Evolutionary conservation across 73 alveolate species (phyloP), one percentile per base, ranked within the genome.

Genomic region (Paramecium sonneborni): DNA sequence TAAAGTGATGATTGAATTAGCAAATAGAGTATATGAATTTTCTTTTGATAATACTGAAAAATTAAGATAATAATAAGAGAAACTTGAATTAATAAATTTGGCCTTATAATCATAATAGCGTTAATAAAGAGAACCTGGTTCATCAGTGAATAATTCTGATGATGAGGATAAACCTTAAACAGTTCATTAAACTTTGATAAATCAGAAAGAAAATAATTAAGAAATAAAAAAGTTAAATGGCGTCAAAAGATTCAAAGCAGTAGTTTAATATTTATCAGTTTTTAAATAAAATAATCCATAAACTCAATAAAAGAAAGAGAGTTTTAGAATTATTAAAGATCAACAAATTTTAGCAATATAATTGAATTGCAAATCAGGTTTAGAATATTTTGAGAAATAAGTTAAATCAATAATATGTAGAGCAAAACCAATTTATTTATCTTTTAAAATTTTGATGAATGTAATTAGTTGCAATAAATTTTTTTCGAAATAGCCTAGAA

Each of bases 1-100:
- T 67, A 67, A 24, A 67, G 84, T 67, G 44, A 67, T 32, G 38
- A 32, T 67, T 26, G 84, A 67, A 67, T 67, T 67, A 26, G 84
- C 84, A 21, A 67, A 67, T 67, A 21, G 84, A 24, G 43, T 67
- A 24, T 67, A 67, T 67, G 84, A 67, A 67, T 67, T 67, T 67
- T 67, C 38, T 21, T 67, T 67, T 14, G 84, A 67, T 26, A 30
- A 26, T 12, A 32, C 44, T 30, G 44, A 26, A 23, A 23, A 67
- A 67, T 67, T 30, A 11, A 67, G 84, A 67, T 26, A 67, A 67
- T 30, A 67, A 14, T 67, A 67, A 7, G 84, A 67, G 44, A 67
- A 67, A 30, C 23, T 67, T 8, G 38, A 67, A 67, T 30, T 67
- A 23, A 32, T 67, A 30, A 67, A 67, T 67, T 18, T 52, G 18